Evolutionary conservation across 208 protist genomes (phyloP).

Genomic region (Phytomonas francai): DNA sequence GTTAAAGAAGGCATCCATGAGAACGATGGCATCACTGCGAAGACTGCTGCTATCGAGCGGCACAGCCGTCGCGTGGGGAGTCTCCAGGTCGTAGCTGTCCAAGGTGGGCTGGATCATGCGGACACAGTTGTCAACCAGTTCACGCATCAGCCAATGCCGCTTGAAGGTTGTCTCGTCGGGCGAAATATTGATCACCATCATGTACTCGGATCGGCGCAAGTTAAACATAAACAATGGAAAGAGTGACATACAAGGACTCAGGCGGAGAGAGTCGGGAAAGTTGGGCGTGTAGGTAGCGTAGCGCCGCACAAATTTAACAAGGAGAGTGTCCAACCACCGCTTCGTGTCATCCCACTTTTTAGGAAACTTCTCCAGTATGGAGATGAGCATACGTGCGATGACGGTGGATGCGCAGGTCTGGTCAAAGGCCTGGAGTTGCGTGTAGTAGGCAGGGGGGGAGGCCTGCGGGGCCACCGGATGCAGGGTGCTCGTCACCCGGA

Average conservation of each 20-base stretch:
- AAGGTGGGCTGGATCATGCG: slow-evolving; percentile 98
- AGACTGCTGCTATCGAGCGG: slow-evolving; percentile 89
- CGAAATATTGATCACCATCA: slow-evolving; percentile 95
- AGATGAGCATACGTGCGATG: slow-evolving; percentile 68
- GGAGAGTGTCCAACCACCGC: slow-evolving; percentile 96
- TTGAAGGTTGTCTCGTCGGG: slow-evolving; percentile 98
- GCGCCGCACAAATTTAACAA: slow-evolving; percentile 95
- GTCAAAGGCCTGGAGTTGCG: slow-evolving; percentile 84
- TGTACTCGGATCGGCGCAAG: slow-evolving; percentile 95
- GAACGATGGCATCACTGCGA: slow-evolving; percentile 91
- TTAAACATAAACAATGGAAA: slow-evolving; percentile 99
- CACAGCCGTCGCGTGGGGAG: slow-evolving; percentile 74
- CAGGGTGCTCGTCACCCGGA: slow-evolving; percentile 85
- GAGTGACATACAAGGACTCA: slow-evolving; percentile 89
- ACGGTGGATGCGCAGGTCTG: slow-evolving; percentile 88
- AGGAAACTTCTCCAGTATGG: slow-evolving; percentile 56
- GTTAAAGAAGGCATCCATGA: slow-evolving; percentile 99
- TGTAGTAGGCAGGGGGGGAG: slow-evolving; percentile 41
- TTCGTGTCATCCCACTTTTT: slow-evolving; percentile 89
- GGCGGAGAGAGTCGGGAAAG: slow-evolving; percentile 78
- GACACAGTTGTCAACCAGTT: slow-evolving; percentile 91
- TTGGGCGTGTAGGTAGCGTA: slow-evolving; percentile 90
- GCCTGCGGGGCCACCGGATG: slow-evolving; percentile 47
- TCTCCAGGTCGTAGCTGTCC: slow-evolving; percentile 90
- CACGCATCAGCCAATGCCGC: slow-evolving; percentile 93